Evolutionary conservation across 2,329 filamentous ascomycete genomes (phyloP), one percentile per base, ranked within the genome.

Genomic region (Plenodomus tracheiphilus): DNA sequence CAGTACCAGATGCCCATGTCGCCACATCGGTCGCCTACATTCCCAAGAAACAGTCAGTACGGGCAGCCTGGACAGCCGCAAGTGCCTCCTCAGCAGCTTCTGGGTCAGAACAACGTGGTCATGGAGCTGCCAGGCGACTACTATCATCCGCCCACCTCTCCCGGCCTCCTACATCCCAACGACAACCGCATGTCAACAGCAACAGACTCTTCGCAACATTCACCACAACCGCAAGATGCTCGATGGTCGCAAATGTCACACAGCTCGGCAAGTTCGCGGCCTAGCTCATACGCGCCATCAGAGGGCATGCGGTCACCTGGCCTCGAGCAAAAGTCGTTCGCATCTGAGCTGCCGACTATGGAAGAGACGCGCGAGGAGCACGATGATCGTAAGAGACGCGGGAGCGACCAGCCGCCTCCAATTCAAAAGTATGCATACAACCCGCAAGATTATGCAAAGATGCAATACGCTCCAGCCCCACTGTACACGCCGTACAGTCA

Each of bases 61-160:
- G 32, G 37, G 10, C 50, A 58, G 19, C 51, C 53, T 41, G n/a
- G 50, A 13, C 39, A 53, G 49, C 35, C 54, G 46, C 37, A 38
- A 57, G 48, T 36, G 48, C 58, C 56, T 47, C 62, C 59, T 8
- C 53, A 61, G 21, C 54, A 66, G 38, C 52, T 58, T 18, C 44
- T 61, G 2, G 61, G 59, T 49, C 64, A 51, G 22, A 72, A 66
- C 50, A 61, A 65, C 38, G 47, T 64, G 5, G 70, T 75, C 39
- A 73, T 72, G 69, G 75, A 78, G 46, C 58, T 77, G 2, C 73
- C 72, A 9, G 75, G 75, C 45, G 73, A 74, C 32, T 75, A 66
- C 55, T 72, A 72, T 52, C 66, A 74, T 35, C 58, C 70, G 2
- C 67, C 69, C 20, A 16, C 49, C 3, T 65, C 62, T 2, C 66